Conservation (phyloP, 352 stramenopile genomes). For the Plasmopara halstedii region DNA sequence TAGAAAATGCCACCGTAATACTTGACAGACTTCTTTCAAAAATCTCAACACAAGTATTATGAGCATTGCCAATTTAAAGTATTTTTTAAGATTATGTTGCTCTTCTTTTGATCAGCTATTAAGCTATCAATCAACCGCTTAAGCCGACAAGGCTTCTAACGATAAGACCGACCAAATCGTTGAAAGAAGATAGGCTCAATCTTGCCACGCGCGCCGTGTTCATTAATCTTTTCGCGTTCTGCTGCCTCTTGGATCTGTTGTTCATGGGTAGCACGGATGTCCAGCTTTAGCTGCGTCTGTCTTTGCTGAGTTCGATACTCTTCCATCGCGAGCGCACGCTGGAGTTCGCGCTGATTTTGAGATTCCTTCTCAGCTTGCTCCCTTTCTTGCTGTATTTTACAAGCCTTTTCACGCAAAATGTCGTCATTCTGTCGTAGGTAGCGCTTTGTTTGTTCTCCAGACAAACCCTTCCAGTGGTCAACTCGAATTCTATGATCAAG, state of each 20-base stretch:
- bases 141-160: constrained; percentile 18
- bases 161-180: constrained; percentile 66
- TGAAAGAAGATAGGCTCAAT: constrained; percentile 74
- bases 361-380: constrained; percentile 31
- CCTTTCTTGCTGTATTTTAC: constrained; percentile 26
- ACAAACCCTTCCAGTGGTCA: constrained; percentile 77
- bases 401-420: constrained; percentile 42
- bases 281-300: constrained; percentile 41
- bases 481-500: constrained; percentile 57
- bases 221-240: constrained; percentile 48
- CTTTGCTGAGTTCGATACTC: constrained; percentile 44
- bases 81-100: too few species aligned
- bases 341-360: constrained; percentile 28
- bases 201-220: constrained; percentile 41
- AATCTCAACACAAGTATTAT: constrained; percentile 4
- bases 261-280: constrained; percentile 40
- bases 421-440: constrained; percentile 55
- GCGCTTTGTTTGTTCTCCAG: constrained; percentile 40
- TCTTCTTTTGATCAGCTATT: constrained; percentile 1
- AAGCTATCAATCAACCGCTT: constrained; percentile 4
- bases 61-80: too few species aligned
- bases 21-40: constrained; percentile 41
- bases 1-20: constrained; percentile 38
- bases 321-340: constrained; percentile 39
- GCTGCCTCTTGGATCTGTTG: constrained; percentile 41